Conservation (phyloP, 768 basidiomycete genomes). For the Guyanaporus albipodus region DNA sequence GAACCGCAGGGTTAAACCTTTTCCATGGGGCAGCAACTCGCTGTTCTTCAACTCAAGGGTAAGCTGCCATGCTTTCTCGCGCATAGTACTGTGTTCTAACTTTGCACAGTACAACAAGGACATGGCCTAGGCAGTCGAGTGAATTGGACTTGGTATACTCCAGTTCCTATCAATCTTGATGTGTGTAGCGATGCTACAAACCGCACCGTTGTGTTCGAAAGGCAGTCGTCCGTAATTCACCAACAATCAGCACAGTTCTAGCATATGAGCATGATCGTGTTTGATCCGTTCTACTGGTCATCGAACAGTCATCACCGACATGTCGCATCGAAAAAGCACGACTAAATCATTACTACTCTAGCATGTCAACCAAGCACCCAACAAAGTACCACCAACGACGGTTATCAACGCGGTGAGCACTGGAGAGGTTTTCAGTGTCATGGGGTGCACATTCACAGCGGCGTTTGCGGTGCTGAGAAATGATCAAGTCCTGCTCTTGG, state of each 20-base stretch:
- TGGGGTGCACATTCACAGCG: constrained; percentile 11
- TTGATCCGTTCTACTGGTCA: no score
- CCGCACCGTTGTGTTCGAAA: background rate
- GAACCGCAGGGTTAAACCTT: constrained; percentile 73
- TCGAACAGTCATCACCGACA: background rate
- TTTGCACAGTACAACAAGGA: constrained; percentile 59
- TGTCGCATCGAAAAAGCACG: background rate
- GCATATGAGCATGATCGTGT: background rate
- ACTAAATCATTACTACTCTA: constrained; percentile 10
- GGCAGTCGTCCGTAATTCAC: background rate
- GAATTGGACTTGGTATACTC: background rate
- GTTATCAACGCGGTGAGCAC: constrained; percentile 30
- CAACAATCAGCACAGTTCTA: background rate
- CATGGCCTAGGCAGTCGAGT: constrained; percentile 37
- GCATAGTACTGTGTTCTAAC: constrained; percentile 3
- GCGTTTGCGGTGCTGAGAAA: constrained; percentile 15
- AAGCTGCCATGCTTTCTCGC: constrained; percentile 21
- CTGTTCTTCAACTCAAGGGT: constrained; percentile 80
- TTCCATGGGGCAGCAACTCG: constrained; percentile 81
- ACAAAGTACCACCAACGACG: constrained; percentile 29
- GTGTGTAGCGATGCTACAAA: no score
- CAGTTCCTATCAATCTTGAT: no score
- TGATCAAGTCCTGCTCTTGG: background rate
- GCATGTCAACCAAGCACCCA: constrained; percentile 40
- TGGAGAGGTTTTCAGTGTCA: constrained; percentile 18